Evolutionary conservation across 2,329 filamentous ascomycete genomes (phyloP).

Genomic region (Arachnomyces sp.): DNA sequence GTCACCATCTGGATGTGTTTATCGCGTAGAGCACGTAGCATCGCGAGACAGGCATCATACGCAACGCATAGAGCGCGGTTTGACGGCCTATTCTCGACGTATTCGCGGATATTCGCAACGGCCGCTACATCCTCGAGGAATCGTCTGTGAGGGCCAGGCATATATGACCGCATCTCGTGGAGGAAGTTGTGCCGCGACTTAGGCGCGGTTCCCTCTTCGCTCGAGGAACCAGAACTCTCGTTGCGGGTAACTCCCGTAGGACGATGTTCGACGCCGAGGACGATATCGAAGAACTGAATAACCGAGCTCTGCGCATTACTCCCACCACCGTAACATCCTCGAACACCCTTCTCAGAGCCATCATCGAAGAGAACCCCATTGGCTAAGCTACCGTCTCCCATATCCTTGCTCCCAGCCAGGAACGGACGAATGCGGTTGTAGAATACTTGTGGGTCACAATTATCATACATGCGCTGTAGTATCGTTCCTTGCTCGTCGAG

Average conservation of each 20-base stretch:
- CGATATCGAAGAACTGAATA: slow-evolving; percentile 94
- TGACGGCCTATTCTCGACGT: slow-evolving; percentile 55
- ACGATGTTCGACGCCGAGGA: slow-evolving; percentile 79
- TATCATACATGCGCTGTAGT: slow-evolving; percentile 85
- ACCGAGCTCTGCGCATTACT: slow-evolving; percentile 96
- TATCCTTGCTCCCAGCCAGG: slow-evolving; percentile 93
- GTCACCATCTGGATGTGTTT: slow-evolving; percentile 96
- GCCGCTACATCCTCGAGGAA: slow-evolving; percentile 73
- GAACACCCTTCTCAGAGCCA: slow-evolving; percentile 58
- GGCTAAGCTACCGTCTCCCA: slow-evolving; percentile 86
- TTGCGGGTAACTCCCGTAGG: slow-evolving; percentile 64
- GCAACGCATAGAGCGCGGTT: slow-evolving; percentile 65
- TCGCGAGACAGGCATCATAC: slow-evolving; percentile 82
- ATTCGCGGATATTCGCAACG: slow-evolving; percentile 81
- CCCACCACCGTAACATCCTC: slow-evolving; percentile 81
- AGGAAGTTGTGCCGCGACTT: slow-evolving; percentile 77
- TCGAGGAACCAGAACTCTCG: slow-evolving; percentile 38
- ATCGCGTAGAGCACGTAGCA: slow-evolving; percentile 71
- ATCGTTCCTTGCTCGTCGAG: slow-evolving; percentile 74
- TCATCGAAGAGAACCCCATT: slow-evolving; percentile 82
- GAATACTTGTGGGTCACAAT: slow-evolving; percentile 88
- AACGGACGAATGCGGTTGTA: slow-evolving; percentile 95
- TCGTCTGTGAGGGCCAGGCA: slow-evolving; percentile 85
- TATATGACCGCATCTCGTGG: slow-evolving; percentile 92
- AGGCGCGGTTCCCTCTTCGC: slow-evolving; percentile 37